Percentiles rank a stretch among this genome's conserved stretches.
Evolutionary conservation across 345 rosid species (phyloP).

Genomic region (Aurinia saxatilis): DNA sequence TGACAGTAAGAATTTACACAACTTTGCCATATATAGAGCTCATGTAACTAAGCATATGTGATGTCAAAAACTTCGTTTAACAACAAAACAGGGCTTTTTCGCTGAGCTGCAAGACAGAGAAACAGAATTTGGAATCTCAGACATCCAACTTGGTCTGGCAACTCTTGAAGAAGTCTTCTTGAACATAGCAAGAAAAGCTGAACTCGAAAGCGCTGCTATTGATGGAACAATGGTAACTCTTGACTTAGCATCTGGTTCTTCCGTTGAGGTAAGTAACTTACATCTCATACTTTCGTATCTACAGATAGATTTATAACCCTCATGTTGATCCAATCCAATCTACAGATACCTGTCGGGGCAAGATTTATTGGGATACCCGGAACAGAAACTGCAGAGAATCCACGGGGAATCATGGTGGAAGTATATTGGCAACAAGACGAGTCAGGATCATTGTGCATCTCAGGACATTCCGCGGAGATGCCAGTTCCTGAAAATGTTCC

Average conservation of each 20-base stretch:
- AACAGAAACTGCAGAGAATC: slow-evolving; percentile 52
- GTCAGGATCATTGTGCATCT: slow-evolving; percentile 73
- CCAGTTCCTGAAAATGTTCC: slow-evolving; percentile 46
- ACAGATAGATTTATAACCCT: background rate
- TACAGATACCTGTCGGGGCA: slow-evolving; percentile 83
- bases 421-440: slow-evolving; percentile 90
- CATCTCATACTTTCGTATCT: background rate
- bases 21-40: background rate
- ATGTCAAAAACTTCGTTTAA: background rate
- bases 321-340: background rate
- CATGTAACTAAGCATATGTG: background rate
- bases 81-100: slow-evolving; percentile 41
- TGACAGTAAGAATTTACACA: slow-evolving; percentile 42
- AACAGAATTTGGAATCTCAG: slow-evolving; percentile 58
- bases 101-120: slow-evolving; percentile 68
- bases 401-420: slow-evolving; percentile 79
- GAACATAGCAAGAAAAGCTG: slow-evolving; percentile 89
- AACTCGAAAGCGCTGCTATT: slow-evolving; percentile 77
- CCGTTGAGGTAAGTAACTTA: slow-evolving; percentile 41
- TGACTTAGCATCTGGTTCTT: slow-evolving; percentile 54
- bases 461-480: slow-evolving; percentile 71
- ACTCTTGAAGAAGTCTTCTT: slow-evolving; percentile 98
- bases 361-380: slow-evolving; percentile 71
- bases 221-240: slow-evolving; percentile 67
- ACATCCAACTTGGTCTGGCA: slow-evolving; percentile 82